Percentiles rank a stretch among this genome's conserved stretches.
phyloP scores from a whole-genome alignment of 805 yeast genomes.

The Teunomyces stri region DNA sequence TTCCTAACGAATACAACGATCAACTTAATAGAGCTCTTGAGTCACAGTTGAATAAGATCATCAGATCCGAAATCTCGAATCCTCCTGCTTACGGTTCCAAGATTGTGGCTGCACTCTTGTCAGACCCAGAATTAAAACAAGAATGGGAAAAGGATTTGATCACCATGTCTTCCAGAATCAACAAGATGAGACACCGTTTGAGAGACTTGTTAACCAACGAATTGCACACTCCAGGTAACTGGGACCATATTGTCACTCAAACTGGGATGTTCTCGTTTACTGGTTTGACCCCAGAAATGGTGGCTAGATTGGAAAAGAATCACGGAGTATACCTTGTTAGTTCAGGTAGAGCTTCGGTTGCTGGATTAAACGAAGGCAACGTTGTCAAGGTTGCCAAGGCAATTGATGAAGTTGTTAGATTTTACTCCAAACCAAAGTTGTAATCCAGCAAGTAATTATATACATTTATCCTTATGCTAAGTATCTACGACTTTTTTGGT shows the following conservation, averaged over 20 bases:
- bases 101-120: slow-evolving; percentile 73
- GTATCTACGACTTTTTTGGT: background rate
- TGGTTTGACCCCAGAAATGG: slow-evolving; percentile 77
- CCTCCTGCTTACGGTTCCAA: slow-evolving; percentile 97
- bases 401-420: slow-evolving; percentile 71
- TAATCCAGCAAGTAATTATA: background rate
- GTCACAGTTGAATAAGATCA: slow-evolving; percentile 73
- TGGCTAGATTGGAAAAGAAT: slow-evolving; percentile 65
- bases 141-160: slow-evolving; percentile 86
- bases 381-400: slow-evolving; percentile 77
- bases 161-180: slow-evolving; percentile 85
- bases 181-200: slow-evolving; percentile 70
- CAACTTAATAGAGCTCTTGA: slow-evolving; percentile 54
- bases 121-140: slow-evolving; percentile 57
- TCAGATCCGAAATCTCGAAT: slow-evolving; percentile 84
- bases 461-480: background rate
- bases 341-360: slow-evolving; percentile 89
- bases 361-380: slow-evolving; percentile 82
- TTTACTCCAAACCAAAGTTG: slow-evolving; percentile 14
- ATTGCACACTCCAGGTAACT: slow-evolving; percentile 78
- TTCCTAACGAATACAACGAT: slow-evolving; percentile 37
- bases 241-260: slow-evolving; percentile 90
- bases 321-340: slow-evolving; percentile 80
- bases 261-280: slow-evolving; percentile 98
- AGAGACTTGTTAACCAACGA: slow-evolving; percentile 52